Evolutionary conservation across 106 monocot species (phyloP), one percentile per base, ranked within the genome.

Genomic region (Allium fistulosum): DNA sequence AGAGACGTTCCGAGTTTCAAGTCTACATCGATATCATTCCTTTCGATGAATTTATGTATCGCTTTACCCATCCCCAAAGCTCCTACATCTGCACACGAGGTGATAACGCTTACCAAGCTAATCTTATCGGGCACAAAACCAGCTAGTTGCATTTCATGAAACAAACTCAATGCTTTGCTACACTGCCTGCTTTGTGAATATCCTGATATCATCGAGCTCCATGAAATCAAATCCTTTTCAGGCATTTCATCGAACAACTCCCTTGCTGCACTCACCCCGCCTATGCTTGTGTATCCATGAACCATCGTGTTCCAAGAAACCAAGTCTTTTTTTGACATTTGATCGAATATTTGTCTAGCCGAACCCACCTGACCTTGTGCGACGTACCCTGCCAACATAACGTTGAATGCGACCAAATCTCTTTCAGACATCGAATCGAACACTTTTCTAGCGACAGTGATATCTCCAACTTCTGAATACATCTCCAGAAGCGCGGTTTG

Each of bases 271-370:
- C 11, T 47, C 9, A 82, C 49, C 6, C 80, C 61, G 13, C 84
- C 82, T 0, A 15, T 59, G 22, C 2, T 61, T 0, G 77, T 74
- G 12, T 79, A 80, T 7, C 84, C 79, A 63, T 71, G 66, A 17
- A 88, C 77, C 79, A 88, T 74, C 37, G 82, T 81, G 66, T 79
- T 88, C 79, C 82, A 88, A 17, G 84, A 81, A 13, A 80, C 74
- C 64, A 88, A n/a, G 26, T 84, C 77, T 59, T 63, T 80, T 37
- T n/a, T 46, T 7, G 37, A 7, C 71, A 85, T 88, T 1, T 69
- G 78, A 26, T 82, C 79, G 22, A 84, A 88, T 69, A 88, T 61
- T 1, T 2, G 8, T 7, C 78, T 46, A 26, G 84, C 88, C 17
- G 50, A n/a, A 0, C 11, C 7, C 0, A 79, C 58, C 13, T 75